Base-by-base conservation (phyloP, 768 basidiomycete species). In the Rhizopogon rudus region DNA sequence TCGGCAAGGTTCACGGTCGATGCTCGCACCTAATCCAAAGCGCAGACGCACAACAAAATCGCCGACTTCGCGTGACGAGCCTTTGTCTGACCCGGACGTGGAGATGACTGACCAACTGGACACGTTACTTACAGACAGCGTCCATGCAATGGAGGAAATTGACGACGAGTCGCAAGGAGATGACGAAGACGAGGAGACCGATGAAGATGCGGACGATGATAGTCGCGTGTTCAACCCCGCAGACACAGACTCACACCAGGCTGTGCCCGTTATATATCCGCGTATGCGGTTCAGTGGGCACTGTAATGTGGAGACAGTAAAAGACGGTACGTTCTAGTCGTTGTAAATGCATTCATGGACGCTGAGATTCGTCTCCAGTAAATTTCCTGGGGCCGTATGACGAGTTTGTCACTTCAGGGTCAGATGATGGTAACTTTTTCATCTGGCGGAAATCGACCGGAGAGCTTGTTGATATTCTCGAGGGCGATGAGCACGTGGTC, bases 371-470 rank as follows among this genome's bases (percentile, higher is more conserved):
- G 16, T 54, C 54, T 55, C 1, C 56, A 93, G 92, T 92, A 39
- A 94, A 91, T 67, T 94, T 91, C 66, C 71, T 94, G 40, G 93
- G 93, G 0, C 84, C 87, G 6, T 70, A 71, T 42, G 87, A 92
- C 52, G 88, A 94, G 68, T 89, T 78, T 55, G 80, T 95, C 20
- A 76, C 81, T 12, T 92, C 91, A 22, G 93, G 93, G 6, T 91
- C 88, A 4, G 93, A 96, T 63, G 91, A 93, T 59, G 89, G 89
- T 1, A 85, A 90, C 65, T 86, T 88, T 68, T 96, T 96, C 66
- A 75, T 94, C 13, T 96, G 93, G 93, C 75, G 81, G 57, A 94
- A 94, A 64, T 67, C 71, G 16, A 78, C 78, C 14, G 86, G 83
- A 0, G 68, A 68, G 12, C 68, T 94, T 9, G 81, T 83, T 52